Evolutionary conservation across 176 grass and related monocot species (phyloP), one percentile per base, ranked within the genome.

Genomic region (Cenchrus fungigraminus): DNA sequence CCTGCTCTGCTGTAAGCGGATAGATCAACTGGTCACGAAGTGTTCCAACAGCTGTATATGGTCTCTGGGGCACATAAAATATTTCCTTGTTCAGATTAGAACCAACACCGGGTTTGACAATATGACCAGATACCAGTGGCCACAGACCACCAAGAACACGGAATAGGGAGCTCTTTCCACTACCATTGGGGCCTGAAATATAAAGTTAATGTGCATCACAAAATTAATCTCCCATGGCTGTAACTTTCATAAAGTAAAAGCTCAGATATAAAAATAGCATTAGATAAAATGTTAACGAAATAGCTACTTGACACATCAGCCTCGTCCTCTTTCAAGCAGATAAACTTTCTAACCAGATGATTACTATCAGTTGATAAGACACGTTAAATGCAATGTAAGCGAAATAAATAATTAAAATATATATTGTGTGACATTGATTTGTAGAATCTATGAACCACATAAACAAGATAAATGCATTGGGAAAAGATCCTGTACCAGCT

Each of bases 71-170:
- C 1, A 98, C 97, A 95, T 98, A 98, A 85, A 98, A 98, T 50
- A 98, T 98, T 87, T 98, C 97, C 90, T 98, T 98, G 71, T 98
- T 98, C 71, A 98, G 93, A 92, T 98, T 94, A 51, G 91, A 95
- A 84, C 97, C 97, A 79, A 98, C 92, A 81, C 97, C 97, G 85
- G 97, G 97, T 88, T 98, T 98, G 63, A 95, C 91, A 91, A 98
- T 98, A 85, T 96, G 88, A 77, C 97, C 97, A 79, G 97, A 95
- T 78, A 98, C 86, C 59, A 98, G 86, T 0, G 93, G 93, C 97
- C 97, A 98, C 12, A 98, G 86, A 78, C 93, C 97, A 66, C 97
- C 97, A 87, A 98, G 97, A 92, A 98, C 97, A 52, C 97, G 86
- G 86, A 98, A 98, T 83, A 98, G 93, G 72, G 97, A 98, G 82